Base-by-base conservation (phyloP, 805 yeast species). In the Cyberlindnera sargentensis region DNA sequence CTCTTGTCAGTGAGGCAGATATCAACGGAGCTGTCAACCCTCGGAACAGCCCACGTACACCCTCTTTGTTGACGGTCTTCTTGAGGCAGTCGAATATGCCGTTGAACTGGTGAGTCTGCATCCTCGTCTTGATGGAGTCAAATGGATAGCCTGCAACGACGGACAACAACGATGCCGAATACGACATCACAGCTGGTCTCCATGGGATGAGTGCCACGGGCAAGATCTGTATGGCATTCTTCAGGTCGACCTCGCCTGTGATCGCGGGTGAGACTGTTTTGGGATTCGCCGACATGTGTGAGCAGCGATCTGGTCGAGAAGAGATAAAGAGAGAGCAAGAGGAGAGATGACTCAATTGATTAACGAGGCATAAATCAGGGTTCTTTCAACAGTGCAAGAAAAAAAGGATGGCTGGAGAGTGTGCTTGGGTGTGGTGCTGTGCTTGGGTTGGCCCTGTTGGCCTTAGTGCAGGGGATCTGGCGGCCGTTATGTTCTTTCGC, bases 101-200 rank as follows among this genome's bases (percentile, higher is more conserved):
- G 11, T 66, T 65, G 63, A 77, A 86, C 42, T 73, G 70, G 50
- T 84, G 82, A 0, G 95, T 83, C 60, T 87, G 96, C 80, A 84
- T 80, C 47, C 95, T 68, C 0, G 95, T 88, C 61, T 87, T 87
- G 46, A 88, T 70, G n/a, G 93, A 82, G 58, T 87, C 96, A 40
- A 87, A 62, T 1, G 96, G 96, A 55, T 80, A 87, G 20, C 93
- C 95, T n/a, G 80, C 72, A 3, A 77, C 67, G 2, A 89, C 82
- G 20, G 89, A 72, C 9, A 73, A 61, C 36, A 82, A 61, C 0
- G 89, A 80, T 2, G 90, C 67, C 0, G 77, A 62, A 50, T 80
- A 83, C 1, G 93, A 85, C 41, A 84, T 56, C 2, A 80, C 61
- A 8, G 83, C 72, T 1, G 80, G 70, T 44, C 77, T 67, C 63